Evolutionary conservation across 2,329 filamentous ascomycete genomes (phyloP), one percentile per base, ranked within the genome.

Genomic region (Aspergillus japonicus): DNA sequence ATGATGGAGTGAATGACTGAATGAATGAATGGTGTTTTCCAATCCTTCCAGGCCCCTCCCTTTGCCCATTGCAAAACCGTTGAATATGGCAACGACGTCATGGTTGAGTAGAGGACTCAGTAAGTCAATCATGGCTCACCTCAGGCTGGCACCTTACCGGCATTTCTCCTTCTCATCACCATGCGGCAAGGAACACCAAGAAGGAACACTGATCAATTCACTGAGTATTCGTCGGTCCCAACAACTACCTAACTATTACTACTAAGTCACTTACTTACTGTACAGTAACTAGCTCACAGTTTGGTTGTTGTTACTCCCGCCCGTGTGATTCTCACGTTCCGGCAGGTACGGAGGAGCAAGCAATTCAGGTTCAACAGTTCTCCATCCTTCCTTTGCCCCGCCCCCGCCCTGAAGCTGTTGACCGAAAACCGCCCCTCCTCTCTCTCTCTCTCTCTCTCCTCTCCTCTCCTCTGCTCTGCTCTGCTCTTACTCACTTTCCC

Each of bases 391-490:
- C 54, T 54, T 50, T 63, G 56, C 61, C 61, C 61, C 61, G 61
- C 61, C 59, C 59, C 59, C 61, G 42, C 58, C 61, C 54, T 59
- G 53, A 59, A 63, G 53, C 61, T 60, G 50, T 60, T 60, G 61
- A 62, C 57, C 57, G 57, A 57, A 54, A 48, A 35, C 42, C 39
- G 47, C 31, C 44, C 47, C 51, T 56, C 47, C 48, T 26, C 35
- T 49, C 21, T 47, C 54, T 33, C 16, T 47, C 31, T 42, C 48
- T 42, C 49, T 50, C 23, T 42, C 48, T 42, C 49, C 49, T 47
- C 52, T 54, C 35, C 53, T 57, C 16, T 47, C 31, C 23, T 42
- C 48, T 42, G 47, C 49, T 47, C 52, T 54, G 29, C 53, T 57
- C 33, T 39, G 24, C 21, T 21, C 33, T 52, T 29, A 6, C 21